Evolutionary conservation across 2,329 filamentous ascomycete species (phyloP).

Genomic region (Talaromyces albobiverticillius): DNA sequence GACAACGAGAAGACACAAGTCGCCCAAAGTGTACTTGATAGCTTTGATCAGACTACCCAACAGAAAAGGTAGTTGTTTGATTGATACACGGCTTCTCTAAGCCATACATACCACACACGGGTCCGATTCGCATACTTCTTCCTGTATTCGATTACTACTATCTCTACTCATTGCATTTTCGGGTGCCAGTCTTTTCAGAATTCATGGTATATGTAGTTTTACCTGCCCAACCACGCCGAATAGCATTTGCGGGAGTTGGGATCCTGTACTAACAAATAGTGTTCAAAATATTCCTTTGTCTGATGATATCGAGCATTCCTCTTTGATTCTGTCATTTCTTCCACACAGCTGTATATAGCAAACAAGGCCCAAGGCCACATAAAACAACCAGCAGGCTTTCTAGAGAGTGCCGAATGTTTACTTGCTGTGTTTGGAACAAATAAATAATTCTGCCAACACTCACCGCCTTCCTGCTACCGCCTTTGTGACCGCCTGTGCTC

Average conservation of each 20-base stretch:
- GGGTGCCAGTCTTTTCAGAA: neutral
- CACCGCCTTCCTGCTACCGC: neutral
- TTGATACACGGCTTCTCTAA: neutral
- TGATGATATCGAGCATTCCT: neutral
- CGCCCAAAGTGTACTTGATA: conserved; percentile 48
- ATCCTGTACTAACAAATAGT: conserved; percentile 7
- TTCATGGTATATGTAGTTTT: neutral
- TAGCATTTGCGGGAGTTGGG: conserved; percentile 12
- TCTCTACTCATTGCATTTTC: neutral
- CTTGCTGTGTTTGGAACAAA: too few species aligned
- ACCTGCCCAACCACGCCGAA: neutral
- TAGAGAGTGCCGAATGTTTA: too few species aligned
- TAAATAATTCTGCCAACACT: neutral
- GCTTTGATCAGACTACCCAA: conserved; percentile 45
- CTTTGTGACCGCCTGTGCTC: neutral
- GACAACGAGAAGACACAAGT: conserved; percentile 33
- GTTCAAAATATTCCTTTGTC: neutral
- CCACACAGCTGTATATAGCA: conserved; percentile 4
- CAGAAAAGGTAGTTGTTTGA: conserved; percentile 25
- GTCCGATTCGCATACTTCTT: neutral
- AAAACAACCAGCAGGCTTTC: too few species aligned
- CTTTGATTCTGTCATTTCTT: neutral
- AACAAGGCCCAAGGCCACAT: too few species aligned
- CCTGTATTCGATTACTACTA: neutral
- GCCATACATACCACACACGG: neutral